Evolutionary conservation across 306 rosid genomes (phyloP).

Genomic region (Prosopis cineraria): DNA sequence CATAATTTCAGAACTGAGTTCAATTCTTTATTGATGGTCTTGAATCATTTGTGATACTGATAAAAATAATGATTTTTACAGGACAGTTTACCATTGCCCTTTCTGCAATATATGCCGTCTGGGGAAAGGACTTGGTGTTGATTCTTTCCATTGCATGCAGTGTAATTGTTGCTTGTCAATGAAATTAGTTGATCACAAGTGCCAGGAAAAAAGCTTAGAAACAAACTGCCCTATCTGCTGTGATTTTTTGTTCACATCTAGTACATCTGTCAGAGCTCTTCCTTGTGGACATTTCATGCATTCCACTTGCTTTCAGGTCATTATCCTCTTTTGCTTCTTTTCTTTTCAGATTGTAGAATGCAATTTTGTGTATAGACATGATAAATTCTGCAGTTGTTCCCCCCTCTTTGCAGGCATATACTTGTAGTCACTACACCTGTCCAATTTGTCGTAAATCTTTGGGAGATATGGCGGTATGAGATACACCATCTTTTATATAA

Average conservation of each 20-base stretch:
- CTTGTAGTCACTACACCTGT: constrained; percentile 40
- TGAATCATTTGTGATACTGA: neutral
- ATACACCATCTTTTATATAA: neutral
- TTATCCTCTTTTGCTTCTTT: constrained; percentile 15
- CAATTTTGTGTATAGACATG: neutral
- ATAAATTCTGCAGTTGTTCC: neutral
- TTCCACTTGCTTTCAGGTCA: constrained; percentile 84
- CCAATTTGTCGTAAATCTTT: constrained; percentile 41
- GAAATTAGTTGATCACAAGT: constrained; percentile 61
- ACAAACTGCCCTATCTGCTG: constrained; percentile 81
- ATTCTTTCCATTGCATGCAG: constrained; percentile 76
- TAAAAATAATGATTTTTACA: constrained; percentile 23
- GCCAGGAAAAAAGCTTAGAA: constrained; percentile 71
- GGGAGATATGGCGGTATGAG: constrained; percentile 45
- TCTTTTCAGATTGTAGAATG: neutral
- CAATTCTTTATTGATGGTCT: constrained; percentile 3
- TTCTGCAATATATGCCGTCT: constrained; percentile 77
- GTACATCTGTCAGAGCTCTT: constrained; percentile 65
- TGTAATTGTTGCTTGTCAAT: constrained; percentile 78
- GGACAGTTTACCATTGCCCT: constrained; percentile 78
- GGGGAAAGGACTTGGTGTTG: constrained; percentile 73
- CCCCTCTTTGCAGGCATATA: constrained; percentile 32
- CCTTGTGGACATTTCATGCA: constrained; percentile 91
- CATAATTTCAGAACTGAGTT: neutral
- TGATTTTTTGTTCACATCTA: constrained; percentile 74